Percentiles rank a stretch among this genome's conserved stretches.
These are phyloP conservation scores for Boletus tylopilopsis DNA, from an alignment of 768 basidiomycete genomes.

Conservation along the genomic window DNA sequence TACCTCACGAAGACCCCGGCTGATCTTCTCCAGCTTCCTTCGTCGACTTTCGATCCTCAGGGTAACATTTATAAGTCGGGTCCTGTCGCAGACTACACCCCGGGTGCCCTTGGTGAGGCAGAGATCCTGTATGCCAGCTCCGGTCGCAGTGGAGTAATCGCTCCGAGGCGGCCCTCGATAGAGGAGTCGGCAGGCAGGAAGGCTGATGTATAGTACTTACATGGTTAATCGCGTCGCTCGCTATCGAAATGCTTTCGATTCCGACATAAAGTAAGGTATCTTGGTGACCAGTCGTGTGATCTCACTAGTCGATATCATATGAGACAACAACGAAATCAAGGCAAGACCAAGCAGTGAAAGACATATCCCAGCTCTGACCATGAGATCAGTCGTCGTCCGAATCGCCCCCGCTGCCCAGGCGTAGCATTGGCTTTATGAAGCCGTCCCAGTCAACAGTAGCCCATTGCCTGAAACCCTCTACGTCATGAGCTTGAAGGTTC, in stretches of 20 bases:
- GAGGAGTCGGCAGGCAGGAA: constrained; percentile 19
- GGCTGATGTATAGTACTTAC: constrained; percentile 27
- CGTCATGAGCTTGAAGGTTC: constrained; percentile 2
- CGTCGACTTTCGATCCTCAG: constrained; percentile 64
- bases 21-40: constrained; percentile 64
- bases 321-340: neutral
- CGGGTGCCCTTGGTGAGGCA: constrained; percentile 53
- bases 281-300: no score
- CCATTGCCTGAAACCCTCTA: neutral
- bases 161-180: constrained; percentile 30
- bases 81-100: constrained; percentile 44
- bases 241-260: constrained; percentile 8
- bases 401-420: constrained; percentile 1
- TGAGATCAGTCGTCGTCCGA: neutral
- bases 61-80: constrained; percentile 52
- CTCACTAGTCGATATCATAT: no score
- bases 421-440: neutral
- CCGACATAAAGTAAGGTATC: no score
- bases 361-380: neutral
- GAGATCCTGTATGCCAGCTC: constrained; percentile 72
- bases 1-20: constrained; percentile 79
- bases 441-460: constrained; percentile 20
- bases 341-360: neutral
- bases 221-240: constrained; percentile 25
- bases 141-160: constrained; percentile 46